These are phyloP conservation scores for Lotus japonicus DNA, from an alignment of 306 rosid genomes.

Conservation along the genomic window DNA sequence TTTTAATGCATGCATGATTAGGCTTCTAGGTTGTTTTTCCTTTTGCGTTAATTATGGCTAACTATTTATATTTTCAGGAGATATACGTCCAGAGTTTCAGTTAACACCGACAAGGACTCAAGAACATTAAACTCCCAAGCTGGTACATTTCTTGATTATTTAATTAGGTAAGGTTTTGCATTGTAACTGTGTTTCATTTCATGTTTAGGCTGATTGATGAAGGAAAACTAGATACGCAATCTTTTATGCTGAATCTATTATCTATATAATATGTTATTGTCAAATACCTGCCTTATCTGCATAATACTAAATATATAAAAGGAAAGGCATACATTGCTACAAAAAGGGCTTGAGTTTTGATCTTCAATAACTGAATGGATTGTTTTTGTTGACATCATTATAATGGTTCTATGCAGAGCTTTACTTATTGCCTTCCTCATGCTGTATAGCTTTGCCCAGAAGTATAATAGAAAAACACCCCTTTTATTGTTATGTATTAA, in stretches of 20 bases:
- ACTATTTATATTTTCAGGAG: constrained; percentile 55
- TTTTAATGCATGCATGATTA: not conserved
- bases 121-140: constrained; percentile 46
- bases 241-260: constrained; percentile 1
- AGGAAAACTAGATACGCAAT: not conserved
- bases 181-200: not conserved
- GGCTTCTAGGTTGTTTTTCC: not conserved
- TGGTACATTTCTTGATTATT: constrained; percentile 39
- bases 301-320: not conserved
- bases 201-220: not conserved
- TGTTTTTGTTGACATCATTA: not conserved
- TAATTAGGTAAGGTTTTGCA: constrained; percentile 50
- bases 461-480: not conserved
- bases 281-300: not conserved
- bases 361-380: not conserved
- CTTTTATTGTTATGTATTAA: not conserved
- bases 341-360: not conserved
- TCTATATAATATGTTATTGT: constrained; percentile 5
- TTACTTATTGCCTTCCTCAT: not conserved
- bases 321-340: not conserved
- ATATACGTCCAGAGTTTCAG: constrained; percentile 36
- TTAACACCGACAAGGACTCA: constrained; percentile 34
- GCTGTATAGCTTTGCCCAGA: not conserved
- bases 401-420: not conserved
- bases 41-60: not conserved